These are phyloP conservation scores for Dendrocalamus latiflorus DNA, from an alignment of 202 grass and related monocot genomes.

Conservation along the genomic window DNA sequence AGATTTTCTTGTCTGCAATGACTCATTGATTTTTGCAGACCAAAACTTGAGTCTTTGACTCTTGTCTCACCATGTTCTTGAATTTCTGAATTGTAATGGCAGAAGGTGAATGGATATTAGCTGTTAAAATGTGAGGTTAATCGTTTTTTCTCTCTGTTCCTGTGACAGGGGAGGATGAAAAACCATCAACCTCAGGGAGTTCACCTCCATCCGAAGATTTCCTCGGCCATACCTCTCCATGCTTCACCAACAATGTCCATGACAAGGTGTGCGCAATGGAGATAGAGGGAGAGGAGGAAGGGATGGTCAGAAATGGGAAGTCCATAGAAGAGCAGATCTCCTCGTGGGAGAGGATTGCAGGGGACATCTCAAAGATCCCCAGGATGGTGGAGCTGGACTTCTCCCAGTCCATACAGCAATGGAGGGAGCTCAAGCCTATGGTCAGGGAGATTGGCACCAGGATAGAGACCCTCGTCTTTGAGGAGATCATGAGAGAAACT, in stretches of 20 bases:
- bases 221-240: slow-evolving; percentile 25
- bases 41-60: background rate
- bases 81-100: background rate
- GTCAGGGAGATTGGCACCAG: slow-evolving; percentile 43
- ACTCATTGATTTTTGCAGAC: background rate
- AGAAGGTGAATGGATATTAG: background rate
- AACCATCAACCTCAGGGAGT: slow-evolving; percentile 55
- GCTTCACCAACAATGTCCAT: slow-evolving; percentile 32
- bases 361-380: too few species aligned
- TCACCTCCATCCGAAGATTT: slow-evolving; percentile 17
- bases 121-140: background rate
- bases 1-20: slow-evolving; percentile 14
- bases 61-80: background rate
- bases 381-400: slow-evolving; percentile 58
- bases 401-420: slow-evolving; percentile 41
- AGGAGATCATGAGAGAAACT: slow-evolving; percentile 73
- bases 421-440: slow-evolving; percentile 40
- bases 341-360: too few species aligned
- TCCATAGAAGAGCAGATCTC: too few species aligned
- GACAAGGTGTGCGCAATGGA: too few species aligned
- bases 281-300: too few species aligned
- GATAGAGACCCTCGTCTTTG: slow-evolving; percentile 89
- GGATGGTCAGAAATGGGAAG: too few species aligned
- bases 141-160: background rate
- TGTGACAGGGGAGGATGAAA: slow-evolving; percentile 53